phyloP scores from a whole-genome alignment of 2,329 filamentous ascomycete genomes.

The Dactylellina leptospora region DNA sequence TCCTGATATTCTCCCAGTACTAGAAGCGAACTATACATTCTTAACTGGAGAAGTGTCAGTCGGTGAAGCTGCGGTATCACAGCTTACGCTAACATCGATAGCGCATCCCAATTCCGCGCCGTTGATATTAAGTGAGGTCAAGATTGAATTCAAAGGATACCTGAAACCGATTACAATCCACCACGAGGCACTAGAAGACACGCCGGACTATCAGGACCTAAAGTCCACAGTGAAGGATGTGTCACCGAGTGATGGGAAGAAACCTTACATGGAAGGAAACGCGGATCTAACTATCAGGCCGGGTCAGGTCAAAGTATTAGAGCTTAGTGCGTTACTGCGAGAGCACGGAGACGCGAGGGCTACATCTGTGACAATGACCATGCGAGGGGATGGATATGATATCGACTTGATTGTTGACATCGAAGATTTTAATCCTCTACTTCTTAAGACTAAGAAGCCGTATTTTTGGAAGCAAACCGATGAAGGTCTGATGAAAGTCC shows the following conservation, averaged over 20 bases:
- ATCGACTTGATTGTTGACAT: constrained; percentile 43
- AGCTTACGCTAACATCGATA: constrained; percentile 68
- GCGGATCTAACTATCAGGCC: constrained; percentile 72
- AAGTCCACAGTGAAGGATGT: constrained; percentile 41
- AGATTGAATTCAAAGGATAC: constrained; percentile 68
- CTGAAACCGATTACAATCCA: constrained; percentile 67
- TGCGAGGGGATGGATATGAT: constrained; percentile 44
- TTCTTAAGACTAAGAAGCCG: constrained; percentile 39
- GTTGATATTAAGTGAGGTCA: constrained; percentile 65
- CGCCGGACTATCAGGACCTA: constrained; percentile 46
- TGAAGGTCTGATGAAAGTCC: constrained; percentile 33
- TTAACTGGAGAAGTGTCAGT: constrained; percentile 69
- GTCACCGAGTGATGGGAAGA: constrained; percentile 52
- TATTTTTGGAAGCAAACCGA: constrained; percentile 38
- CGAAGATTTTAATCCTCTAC: constrained; percentile 42
- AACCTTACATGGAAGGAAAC: constrained; percentile 53
- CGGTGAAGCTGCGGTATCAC: constrained; percentile 68
- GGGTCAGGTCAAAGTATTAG: constrained; percentile 74
- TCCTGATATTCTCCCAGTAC: constrained; percentile 66
- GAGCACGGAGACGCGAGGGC: constrained; percentile 82
- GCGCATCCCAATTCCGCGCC: constrained; percentile 67
- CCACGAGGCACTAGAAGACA: constrained; percentile 55
- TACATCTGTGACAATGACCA: constrained; percentile 60
- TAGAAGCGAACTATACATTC: constrained; percentile 69
- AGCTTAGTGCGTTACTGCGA: constrained; percentile 76